Evolutionary conservation across 345 rosid species (phyloP).

Genomic region (Linum lewisii): DNA sequence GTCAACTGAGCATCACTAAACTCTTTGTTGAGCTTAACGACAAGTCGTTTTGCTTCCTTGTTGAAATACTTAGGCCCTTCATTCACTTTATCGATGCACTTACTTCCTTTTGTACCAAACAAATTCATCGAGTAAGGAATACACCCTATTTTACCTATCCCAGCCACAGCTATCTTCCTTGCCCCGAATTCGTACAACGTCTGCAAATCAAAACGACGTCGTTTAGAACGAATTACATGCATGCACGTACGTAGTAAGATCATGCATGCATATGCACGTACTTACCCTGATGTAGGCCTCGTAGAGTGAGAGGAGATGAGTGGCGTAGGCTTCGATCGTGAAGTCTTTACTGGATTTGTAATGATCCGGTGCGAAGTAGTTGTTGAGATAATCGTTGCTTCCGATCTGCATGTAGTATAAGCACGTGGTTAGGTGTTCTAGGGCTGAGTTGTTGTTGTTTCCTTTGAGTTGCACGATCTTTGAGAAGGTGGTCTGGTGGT

Average conservation of each 20-base stretch:
- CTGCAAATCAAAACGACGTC: not conserved
- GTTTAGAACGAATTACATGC: no score
- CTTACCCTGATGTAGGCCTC: not conserved
- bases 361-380: not conserved
- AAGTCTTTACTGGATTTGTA: not conserved
- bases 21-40: conserved; percentile 2
- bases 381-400: conserved; percentile 2
- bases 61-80: conserved; percentile 14
- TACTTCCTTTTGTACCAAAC: not conserved
- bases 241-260: no score
- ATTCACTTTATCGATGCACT: conserved; percentile 17
- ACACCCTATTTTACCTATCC: conserved; percentile 12
- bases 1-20: conserved; percentile 8
- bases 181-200: conserved; percentile 15
- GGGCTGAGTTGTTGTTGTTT: not conserved
- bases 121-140: conserved; percentile 8
- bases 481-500: not conserved
- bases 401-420: not conserved
- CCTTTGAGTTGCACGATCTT: not conserved
- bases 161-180: conserved; percentile 19
- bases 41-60: not conserved
- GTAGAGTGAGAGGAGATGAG: not conserved
- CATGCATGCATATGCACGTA: no score
- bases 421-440: not conserved
- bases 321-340: not conserved